Base-by-base conservation (phyloP, 2,329 filamentous ascomycete species). In the Nemania sp. region DNA sequence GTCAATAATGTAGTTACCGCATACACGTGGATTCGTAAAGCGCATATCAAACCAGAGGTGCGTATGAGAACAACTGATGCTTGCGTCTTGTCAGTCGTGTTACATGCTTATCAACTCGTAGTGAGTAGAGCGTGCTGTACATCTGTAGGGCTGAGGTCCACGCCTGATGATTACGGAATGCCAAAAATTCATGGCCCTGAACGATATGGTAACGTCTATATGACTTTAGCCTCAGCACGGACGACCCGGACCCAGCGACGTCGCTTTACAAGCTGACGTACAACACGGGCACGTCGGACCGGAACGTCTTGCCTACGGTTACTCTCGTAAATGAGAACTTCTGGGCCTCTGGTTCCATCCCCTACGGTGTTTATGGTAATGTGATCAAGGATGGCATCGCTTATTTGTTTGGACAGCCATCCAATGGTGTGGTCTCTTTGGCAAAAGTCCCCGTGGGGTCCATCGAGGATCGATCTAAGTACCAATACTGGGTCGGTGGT, bases 11-110 rank as follows among this genome's bases (percentile, higher is more conserved):
- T 57, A 11, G 62, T 60, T 15, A 65, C 62, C 10, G 57, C 60
- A n/a, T 69, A 69, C 43, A 68, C 68, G 9, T 72, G 69, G 68
- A 69, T 70, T 54, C 48, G 42, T 21, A 65, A 72, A 47, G 9
- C 17, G 2, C 66, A 68, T 49, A 66, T 71, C 11, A 54, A 57
- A 2, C 9, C 34, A 35, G 60, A 62, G 61, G 61, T 64, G 49
- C 35, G 61, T 40, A 32, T n/a, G 13, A 20, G 11, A 37, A 40
- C 5, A 34, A 32, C 6, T 18, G 3, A 34, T 34, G 4, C 12
- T 25, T 46, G 25, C 17, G 13, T 17, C 18, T 45, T 9, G 25
- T 7, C 25, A 34, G 13, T n/a, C 18, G 9, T 34, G 15, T 48
- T 34, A 48, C 1, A 25, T 54, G 18, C 43, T 63, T 15, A 63